Evolutionary conservation across 129 eudicot species (phyloP).

Genomic region (Artemisia annua): DNA sequence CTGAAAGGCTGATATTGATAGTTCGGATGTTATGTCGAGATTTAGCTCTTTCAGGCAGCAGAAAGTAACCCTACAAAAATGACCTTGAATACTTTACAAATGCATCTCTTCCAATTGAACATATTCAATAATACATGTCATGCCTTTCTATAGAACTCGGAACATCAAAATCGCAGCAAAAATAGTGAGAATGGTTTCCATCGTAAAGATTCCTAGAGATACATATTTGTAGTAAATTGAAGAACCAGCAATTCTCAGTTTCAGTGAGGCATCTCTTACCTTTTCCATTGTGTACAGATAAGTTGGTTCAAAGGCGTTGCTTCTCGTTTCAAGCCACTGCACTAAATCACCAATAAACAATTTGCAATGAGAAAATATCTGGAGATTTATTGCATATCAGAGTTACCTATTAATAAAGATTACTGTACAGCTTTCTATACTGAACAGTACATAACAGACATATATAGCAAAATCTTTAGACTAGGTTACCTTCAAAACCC

Average conservation of each 20-base stretch:
- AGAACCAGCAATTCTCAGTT: background rate
- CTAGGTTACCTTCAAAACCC: slow-evolving; percentile 1
- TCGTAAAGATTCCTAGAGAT: background rate
- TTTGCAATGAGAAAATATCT: slow-evolving; percentile 19
- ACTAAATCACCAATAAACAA: slow-evolving; percentile 46
- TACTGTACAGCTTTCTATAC: background rate
- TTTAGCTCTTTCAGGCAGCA: slow-evolving; percentile 85
- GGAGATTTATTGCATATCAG: background rate
- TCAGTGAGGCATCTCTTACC: slow-evolving; percentile 38
- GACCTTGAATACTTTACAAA: background rate
- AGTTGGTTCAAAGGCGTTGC: slow-evolving; percentile 87
- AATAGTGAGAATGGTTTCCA: background rate
- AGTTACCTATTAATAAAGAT: background rate
- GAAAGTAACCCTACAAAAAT: slow-evolving; percentile 73
- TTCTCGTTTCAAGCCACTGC: slow-evolving; percentile 93
- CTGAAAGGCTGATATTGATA: slow-evolving; percentile 82
- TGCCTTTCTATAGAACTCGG: background rate
- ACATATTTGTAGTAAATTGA: background rate
- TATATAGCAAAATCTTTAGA: background rate
- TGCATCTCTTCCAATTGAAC: background rate
- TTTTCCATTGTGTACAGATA: slow-evolving; percentile 86
- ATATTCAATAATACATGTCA: background rate
- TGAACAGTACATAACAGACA: background rate
- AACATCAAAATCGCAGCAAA: background rate
- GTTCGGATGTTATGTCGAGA: slow-evolving; percentile 74